Conservation (phyloP, 1,139 yeast species). For the Scheffersomyces quercinus region DNA sequence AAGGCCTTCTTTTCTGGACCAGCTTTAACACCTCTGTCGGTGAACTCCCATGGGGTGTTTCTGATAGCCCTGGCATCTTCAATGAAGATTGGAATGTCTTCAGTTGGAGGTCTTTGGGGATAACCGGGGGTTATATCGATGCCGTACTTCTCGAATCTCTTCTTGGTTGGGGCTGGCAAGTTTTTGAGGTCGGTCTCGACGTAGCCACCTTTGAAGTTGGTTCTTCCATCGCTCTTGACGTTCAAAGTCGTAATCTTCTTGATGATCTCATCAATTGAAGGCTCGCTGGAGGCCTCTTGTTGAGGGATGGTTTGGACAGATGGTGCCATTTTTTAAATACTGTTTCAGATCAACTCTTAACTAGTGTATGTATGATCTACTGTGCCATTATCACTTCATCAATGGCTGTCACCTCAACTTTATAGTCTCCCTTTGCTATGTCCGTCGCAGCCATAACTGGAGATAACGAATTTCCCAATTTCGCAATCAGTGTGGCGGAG, state of each 20-base stretch:
- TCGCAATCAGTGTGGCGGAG: constrained; percentile 1
- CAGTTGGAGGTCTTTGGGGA: constrained; percentile 36
- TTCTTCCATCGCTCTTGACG: background rate
- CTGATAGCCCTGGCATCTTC: constrained; percentile 17
- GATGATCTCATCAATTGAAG: background rate
- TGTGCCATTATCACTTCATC: too few relatives aligned
- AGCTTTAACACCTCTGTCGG: constrained; percentile 19
- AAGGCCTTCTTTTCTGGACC: constrained; percentile 22
- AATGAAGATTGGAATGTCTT: constrained; percentile 13
- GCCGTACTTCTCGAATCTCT: constrained; percentile 35
- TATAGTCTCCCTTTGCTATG: too few relatives aligned
- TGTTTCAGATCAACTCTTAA: too few relatives aligned
- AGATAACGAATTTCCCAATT: background rate
- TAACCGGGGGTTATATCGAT: constrained; percentile 45
- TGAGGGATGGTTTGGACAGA: background rate
- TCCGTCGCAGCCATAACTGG: constrained; percentile 1
- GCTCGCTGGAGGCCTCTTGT: background rate
- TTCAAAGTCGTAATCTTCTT: background rate
- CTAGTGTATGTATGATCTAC: too few relatives aligned
- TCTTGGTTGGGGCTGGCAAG: constrained; percentile 37
- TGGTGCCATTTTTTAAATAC: constrained; percentile 1
- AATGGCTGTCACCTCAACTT: too few relatives aligned
- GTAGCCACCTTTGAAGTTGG: constrained; percentile 3
- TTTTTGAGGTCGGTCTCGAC: constrained; percentile 12
- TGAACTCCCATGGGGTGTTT: constrained; percentile 14